Conservation (phyloP, 192 early-diverging fungal genomes). For the Gryganskiella cystojenkinii region DNA sequence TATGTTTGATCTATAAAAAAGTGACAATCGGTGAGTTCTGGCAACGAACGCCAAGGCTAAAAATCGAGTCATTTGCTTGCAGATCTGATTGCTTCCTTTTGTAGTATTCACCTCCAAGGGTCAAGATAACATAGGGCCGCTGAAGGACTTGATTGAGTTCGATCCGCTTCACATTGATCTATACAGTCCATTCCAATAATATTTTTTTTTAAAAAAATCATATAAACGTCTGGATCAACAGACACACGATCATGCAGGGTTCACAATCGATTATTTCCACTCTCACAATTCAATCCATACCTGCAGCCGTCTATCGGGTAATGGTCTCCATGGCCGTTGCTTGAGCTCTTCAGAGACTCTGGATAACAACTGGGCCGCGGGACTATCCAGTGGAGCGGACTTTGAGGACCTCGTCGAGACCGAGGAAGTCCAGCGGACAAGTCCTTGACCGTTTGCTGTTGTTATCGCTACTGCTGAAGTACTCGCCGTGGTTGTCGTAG, state of each 20-base stretch:
- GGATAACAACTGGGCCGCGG: slow-evolving; percentile 30
- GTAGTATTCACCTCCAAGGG: slow-evolving; percentile 68
- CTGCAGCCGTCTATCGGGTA: slow-evolving; percentile 47
- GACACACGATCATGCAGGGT: too few species aligned
- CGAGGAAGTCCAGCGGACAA: background rate
- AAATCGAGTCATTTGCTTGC: too few species aligned
- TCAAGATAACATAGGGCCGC: slow-evolving; percentile 71
- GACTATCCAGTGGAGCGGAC: background rate
- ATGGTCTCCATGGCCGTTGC: slow-evolving; percentile 46
- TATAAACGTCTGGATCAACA: too few species aligned
- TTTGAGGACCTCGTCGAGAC: background rate
- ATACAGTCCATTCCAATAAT: background rate
- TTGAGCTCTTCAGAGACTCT: slow-evolving; percentile 47
- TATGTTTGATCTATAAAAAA: slow-evolving; percentile 67
- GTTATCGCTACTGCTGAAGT: background rate
- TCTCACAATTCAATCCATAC: slow-evolving; percentile 8
- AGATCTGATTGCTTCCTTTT: too few species aligned
- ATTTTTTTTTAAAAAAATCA: too few species aligned
- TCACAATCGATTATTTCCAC: too few species aligned
- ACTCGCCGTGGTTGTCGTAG: background rate
- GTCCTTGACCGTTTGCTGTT: background rate
- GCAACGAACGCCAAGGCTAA: too few species aligned
- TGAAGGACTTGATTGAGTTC: slow-evolving; percentile 67
- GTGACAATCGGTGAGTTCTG: too few species aligned
- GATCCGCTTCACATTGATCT: slow-evolving; percentile 70